Percentiles rank a stretch among this genome's conserved stretches.
Conservation (phyloP, 148 eudicot species). For the Rhododendron williamsianum region DNA sequence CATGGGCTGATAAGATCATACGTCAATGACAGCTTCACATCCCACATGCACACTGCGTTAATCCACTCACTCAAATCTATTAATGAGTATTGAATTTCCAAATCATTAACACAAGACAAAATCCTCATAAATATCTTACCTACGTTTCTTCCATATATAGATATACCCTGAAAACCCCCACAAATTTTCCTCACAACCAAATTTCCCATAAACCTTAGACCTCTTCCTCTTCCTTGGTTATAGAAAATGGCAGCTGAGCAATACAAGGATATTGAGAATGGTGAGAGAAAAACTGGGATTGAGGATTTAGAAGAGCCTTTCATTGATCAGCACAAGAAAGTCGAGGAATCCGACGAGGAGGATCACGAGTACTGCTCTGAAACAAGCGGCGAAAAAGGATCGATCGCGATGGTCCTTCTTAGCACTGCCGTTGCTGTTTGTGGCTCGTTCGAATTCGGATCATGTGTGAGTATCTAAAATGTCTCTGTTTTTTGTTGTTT, state of each 20-base stretch:
- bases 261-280: conserved; percentile 35
- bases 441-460: conserved; percentile 78
- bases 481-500: not conserved
- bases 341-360: conserved; percentile 18
- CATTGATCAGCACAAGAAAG: conserved; percentile 16
- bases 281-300: conserved; percentile 20
- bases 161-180: not conserved
- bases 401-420: conserved; percentile 55
- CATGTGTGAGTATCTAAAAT: conserved; percentile 53
- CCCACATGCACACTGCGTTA: not conserved
- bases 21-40: conserved; percentile 30
- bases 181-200: too few relatives aligned
- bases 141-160: not conserved
- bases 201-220: not conserved
- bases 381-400: conserved; percentile 19
- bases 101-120: not conserved
- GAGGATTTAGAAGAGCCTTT: conserved; percentile 50
- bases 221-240: not conserved
- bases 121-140: not conserved
- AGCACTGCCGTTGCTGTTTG: conserved; percentile 69
- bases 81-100: not conserved
- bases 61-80: not conserved
- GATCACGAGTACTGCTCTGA: not conserved
- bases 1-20: conserved; percentile 21
- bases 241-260: conserved; percentile 44